phyloP scores from a whole-genome alignment of 2,329 filamentous ascomycete genomes.

The Aureobasidium leucospermi region DNA sequence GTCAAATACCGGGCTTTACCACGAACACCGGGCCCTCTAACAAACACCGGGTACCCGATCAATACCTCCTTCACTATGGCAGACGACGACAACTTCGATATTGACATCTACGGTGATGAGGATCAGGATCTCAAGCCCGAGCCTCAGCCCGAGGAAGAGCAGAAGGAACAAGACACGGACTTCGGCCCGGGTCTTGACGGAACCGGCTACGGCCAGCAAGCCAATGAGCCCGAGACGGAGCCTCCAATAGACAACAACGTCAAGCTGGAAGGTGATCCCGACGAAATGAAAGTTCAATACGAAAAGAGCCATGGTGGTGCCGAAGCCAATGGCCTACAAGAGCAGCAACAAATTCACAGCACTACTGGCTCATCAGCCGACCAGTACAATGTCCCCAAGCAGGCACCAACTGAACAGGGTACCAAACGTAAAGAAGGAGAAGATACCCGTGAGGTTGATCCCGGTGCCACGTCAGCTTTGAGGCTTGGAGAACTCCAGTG shows the following conservation, averaged over 20 bases:
- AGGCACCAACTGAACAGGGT: conserved; percentile 47
- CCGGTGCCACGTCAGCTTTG: conserved; percentile 60
- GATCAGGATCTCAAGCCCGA: conserved; percentile 21
- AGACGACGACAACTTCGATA: conserved; percentile 63
- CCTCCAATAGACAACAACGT: conserved; percentile 3
- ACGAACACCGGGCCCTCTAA: neutral
- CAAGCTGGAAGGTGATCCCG: neutral
- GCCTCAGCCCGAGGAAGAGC: conserved; percentile 13
- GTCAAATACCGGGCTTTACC: neutral
- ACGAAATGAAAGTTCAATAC: conserved; percentile 15
- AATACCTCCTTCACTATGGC: conserved; percentile 25
- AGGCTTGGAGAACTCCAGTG: conserved; percentile 87
- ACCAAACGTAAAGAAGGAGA: conserved; percentile 55
- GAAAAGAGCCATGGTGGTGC: conserved; percentile 3
- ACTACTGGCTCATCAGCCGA: conserved; percentile 33
- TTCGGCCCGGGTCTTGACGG: conserved; percentile 25
- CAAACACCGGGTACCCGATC: neutral
- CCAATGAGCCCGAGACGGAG: conserved; percentile 19
- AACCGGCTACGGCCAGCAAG: conserved; percentile 20
- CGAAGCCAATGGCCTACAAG: conserved; percentile 4
- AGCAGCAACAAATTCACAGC: conserved; percentile 25
- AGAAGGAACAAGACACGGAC: conserved; percentile 24
- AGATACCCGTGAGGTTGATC: conserved; percentile 45
- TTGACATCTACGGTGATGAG: conserved; percentile 63
- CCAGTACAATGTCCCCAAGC: conserved; percentile 32